phyloP scores from a whole-genome alignment of 495 filamentous ascomycete genomes.

The Cercophora scortea region DNA sequence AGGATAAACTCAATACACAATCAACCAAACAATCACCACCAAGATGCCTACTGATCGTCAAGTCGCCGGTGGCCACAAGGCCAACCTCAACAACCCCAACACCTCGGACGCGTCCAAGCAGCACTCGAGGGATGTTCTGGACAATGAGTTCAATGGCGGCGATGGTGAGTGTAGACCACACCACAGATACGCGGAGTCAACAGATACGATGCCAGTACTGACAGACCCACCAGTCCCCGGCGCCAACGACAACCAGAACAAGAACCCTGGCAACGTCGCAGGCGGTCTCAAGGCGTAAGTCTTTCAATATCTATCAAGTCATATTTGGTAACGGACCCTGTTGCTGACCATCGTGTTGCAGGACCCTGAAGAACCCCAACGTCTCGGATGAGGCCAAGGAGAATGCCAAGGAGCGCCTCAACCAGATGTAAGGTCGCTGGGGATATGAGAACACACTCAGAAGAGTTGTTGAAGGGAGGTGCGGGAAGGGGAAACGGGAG shows the following conservation, averaged over 20 bases:
- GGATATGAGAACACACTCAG: too few relatives aligned
- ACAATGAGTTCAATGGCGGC: slow-evolving; percentile 34
- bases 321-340: neutral
- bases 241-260: slow-evolving; percentile 17
- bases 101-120: slow-evolving; percentile 27
- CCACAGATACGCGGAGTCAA: neutral
- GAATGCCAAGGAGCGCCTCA: slow-evolving; percentile 32
- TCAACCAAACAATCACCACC: neutral
- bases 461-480: too few relatives aligned
- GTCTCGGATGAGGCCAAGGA: slow-evolving; percentile 35
- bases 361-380: slow-evolving; percentile 34
- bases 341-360: slow-evolving; percentile 5
- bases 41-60: slow-evolving; percentile 28
- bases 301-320: neutral
- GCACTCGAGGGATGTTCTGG: slow-evolving; percentile 32
- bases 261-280: slow-evolving; percentile 36
- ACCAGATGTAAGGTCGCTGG: slow-evolving; percentile 18
- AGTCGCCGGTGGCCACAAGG: slow-evolving; percentile 41
- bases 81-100: slow-evolving; percentile 42
- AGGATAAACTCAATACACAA: neutral
- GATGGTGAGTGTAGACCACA: slow-evolving; percentile 14
- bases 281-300: slow-evolving; percentile 38
- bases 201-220: neutral
- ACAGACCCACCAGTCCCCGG: slow-evolving; percentile 14
- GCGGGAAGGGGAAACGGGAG: too few relatives aligned